Conservation (phyloP, 225 moss, liverwort and hornwort genomes). For the Sphagnum contortum region DNA sequence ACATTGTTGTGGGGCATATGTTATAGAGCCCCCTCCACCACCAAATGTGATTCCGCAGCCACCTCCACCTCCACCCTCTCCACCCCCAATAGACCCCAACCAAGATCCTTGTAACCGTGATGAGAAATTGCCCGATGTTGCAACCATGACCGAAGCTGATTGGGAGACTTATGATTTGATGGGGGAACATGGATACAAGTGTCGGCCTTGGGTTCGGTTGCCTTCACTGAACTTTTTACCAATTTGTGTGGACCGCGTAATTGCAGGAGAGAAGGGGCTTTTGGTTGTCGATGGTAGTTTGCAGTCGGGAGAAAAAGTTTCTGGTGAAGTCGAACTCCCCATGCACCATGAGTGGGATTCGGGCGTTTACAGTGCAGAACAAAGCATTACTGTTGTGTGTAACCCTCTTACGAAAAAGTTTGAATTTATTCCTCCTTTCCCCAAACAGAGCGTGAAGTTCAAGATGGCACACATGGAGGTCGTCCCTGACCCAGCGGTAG, state of each 20-base stretch:
- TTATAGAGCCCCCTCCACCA: neutral
- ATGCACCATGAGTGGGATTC: conserved; percentile 32
- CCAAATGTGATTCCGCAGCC: neutral
- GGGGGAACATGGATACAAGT: conserved; percentile 19
- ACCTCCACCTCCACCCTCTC: neutral
- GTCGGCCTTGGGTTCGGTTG: conserved; percentile 8
- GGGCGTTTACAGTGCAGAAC: conserved; percentile 12
- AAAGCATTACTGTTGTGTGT: conserved; percentile 30
- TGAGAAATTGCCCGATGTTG: neutral
- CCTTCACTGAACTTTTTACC: conserved; percentile 32
- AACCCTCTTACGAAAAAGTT: conserved; percentile 25
- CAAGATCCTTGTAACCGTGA: conserved; percentile 9
- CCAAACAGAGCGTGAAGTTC: conserved; percentile 8
- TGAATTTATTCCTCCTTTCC: conserved; percentile 26
- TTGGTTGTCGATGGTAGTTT: conserved; percentile 40
- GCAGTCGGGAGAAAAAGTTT: conserved; percentile 22
- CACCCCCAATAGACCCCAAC: fast-evolving
- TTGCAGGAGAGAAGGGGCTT: conserved; percentile 29
- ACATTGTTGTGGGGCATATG: conserved; percentile 27
- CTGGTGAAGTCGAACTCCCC: conserved; percentile 21
- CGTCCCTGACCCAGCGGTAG: conserved; percentile 3
- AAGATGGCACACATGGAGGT: conserved; percentile 39
- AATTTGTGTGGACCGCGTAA: conserved; percentile 13
- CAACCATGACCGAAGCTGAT: conserved; percentile 2
- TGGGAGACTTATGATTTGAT: conserved; percentile 6